Conservation (phyloP, 805 yeast species). For the Teunomyces funiuensis region DNA sequence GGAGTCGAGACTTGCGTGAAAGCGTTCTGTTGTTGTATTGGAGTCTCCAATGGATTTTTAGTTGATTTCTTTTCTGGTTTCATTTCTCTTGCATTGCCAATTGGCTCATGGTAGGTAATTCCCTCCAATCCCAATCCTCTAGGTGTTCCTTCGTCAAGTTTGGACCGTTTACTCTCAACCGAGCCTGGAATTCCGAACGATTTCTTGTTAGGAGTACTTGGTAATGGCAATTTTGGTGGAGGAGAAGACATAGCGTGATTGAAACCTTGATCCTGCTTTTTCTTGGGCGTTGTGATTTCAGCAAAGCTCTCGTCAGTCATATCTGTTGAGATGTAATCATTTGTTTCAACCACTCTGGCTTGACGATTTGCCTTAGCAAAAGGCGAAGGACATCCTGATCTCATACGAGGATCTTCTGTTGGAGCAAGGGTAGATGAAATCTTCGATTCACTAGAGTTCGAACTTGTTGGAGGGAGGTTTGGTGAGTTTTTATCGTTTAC, state of each 20-base stretch:
- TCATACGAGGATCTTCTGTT: conserved; percentile 20
- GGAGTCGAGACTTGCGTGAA: conserved; percentile 2
- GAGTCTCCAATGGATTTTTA: conserved; percentile 3
- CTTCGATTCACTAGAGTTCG: conserved; percentile 7
- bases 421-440: conserved; percentile 10
- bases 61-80: conserved; percentile 3
- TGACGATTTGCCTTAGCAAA: conserved; percentile 44
- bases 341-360: conserved; percentile 44
- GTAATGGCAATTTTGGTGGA: conserved; percentile 37
- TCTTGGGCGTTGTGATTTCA: conserved; percentile 17
- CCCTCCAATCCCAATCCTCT: conserved; percentile 43
- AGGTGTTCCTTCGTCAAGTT: conserved; percentile 20
- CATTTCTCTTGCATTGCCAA: not conserved
- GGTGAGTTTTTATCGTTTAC: not conserved
- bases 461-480: not conserved
- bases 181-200: conserved; percentile 15
- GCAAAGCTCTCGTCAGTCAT: conserved; percentile 12
- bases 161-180: conserved; percentile 4
- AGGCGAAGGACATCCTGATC: conserved; percentile 39
- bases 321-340: conserved; percentile 19
- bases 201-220: conserved; percentile 26
- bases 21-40: conserved; percentile 1
- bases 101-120: conserved; percentile 21
- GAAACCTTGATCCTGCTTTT: not conserved
- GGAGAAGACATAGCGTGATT: conserved; percentile 28